Evolutionary conservation across 352 stramenopile genomes (phyloP).

Genomic region (Globisporangium emineosum): DNA sequence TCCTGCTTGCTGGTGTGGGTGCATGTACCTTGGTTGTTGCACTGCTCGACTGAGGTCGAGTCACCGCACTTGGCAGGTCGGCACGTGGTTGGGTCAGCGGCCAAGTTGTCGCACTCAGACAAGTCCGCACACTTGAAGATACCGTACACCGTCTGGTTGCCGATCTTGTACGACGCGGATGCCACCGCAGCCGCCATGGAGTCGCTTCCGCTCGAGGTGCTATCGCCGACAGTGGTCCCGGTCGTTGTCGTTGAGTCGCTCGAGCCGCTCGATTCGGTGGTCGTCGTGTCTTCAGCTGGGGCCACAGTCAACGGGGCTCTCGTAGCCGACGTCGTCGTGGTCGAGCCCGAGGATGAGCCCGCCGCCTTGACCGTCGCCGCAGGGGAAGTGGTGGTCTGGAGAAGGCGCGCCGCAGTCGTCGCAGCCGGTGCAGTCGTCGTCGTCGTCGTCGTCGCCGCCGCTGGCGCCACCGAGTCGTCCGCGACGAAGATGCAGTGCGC

Average conservation of each 20-base stretch:
- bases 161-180: constrained; percentile 49
- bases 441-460: constrained; percentile 8
- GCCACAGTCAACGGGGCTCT: constrained; percentile 10
- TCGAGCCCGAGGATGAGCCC: background rate
- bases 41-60: constrained; percentile 24
- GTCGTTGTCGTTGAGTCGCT: background rate
- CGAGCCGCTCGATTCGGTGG: constrained; percentile 2
- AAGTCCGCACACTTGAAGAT: constrained; percentile 49
- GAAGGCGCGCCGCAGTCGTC: constrained; percentile 7
- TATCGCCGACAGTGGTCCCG: constrained; percentile 21
- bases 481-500: constrained; percentile 81
- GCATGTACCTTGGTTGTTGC: constrained; percentile 72
- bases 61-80: constrained; percentile 31
- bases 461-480: constrained; percentile 36
- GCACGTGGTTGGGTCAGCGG: constrained; percentile 32
- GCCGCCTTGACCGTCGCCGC: constrained; percentile 19
- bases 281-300: background rate
- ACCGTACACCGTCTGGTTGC: constrained; percentile 51
- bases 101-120: constrained; percentile 40
- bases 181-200: constrained; percentile 17
- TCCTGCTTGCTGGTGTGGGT: constrained; percentile 61
- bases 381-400: constrained; percentile 6
- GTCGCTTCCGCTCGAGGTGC: constrained; percentile 14
- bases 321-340: constrained; percentile 4
- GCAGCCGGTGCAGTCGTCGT: background rate